These are phyloP conservation scores for Fomitopsis betulina DNA, from an alignment of 1,284 basidiomycete species.

Conservation along the genomic window DNA sequence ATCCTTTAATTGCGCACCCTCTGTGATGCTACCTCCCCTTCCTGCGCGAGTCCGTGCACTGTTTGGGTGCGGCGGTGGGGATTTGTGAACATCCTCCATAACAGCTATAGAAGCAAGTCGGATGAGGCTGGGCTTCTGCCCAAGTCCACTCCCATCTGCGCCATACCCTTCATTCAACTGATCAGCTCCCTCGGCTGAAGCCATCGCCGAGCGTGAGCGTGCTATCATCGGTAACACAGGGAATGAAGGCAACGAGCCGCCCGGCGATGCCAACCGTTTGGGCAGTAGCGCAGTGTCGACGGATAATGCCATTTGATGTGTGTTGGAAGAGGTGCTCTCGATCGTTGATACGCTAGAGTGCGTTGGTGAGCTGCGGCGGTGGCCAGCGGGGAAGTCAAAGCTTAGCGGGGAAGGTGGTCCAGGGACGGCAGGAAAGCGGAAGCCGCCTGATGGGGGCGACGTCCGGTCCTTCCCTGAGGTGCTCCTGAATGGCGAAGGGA, in stretches of 20 bases:
- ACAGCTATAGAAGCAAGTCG: conserved; percentile 43
- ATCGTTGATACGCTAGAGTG: conserved; percentile 31
- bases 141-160: conserved; percentile 11
- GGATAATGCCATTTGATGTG: conserved; percentile 49
- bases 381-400: conserved; percentile 18
- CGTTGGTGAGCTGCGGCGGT: conserved; percentile 28
- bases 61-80: conserved; percentile 42
- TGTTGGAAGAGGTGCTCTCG: conserved; percentile 24
- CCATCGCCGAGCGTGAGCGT: conserved; percentile 49
- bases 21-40: conserved; percentile 45
- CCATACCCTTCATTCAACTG: conserved; percentile 8
- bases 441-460: conserved; percentile 36
- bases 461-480: conserved; percentile 27
- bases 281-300: conserved; percentile 41
- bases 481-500: conserved; percentile 14
- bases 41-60: conserved; percentile 32
- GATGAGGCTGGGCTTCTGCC: conserved; percentile 37
- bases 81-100: conserved; percentile 34
- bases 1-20: conserved; percentile 63
- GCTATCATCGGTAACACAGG: conserved; percentile 35
- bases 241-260: conserved; percentile 28
- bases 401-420: conserved; percentile 11
- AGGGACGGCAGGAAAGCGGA: conserved; percentile 35
- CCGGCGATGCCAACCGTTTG: conserved; percentile 29
- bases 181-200: conserved; percentile 29